Percentiles rank a stretch among this genome's conserved stretches.
Evolutionary conservation across 139 green algal species (phyloP).

Genomic region (Chlorella sorokiniana): DNA sequence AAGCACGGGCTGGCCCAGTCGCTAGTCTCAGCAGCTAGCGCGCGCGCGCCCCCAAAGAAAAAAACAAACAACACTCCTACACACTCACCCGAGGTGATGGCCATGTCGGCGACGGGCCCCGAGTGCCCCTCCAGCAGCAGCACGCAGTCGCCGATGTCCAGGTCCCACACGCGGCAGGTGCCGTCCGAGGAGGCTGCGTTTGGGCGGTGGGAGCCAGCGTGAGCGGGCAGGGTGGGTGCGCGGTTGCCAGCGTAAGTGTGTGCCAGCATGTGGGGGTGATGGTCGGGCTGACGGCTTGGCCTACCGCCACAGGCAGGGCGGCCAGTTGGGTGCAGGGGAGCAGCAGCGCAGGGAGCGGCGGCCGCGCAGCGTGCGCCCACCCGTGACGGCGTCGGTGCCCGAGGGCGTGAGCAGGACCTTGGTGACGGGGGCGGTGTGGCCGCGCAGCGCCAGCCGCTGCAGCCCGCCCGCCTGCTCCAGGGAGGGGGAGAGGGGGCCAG

Average conservation of each 20-base stretch:
- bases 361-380: not conserved
- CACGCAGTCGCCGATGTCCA: slow-evolving; percentile 83
- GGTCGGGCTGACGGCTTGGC: too few relatives aligned
- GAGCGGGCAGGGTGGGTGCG: not conserved
- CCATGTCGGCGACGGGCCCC: slow-evolving; percentile 43
- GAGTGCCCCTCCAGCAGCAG: slow-evolving; percentile 65
- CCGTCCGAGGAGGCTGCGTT: slow-evolving; percentile 59
- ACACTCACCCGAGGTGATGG: slow-evolving; percentile 25
- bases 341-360: too few relatives aligned
- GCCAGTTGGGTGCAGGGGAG: too few relatives aligned
- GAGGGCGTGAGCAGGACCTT: slow-evolving; percentile 73
- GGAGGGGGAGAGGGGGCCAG: slow-evolving; percentile 66
- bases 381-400: slow-evolving; percentile 77
- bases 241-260: too few relatives aligned
- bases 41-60: not conserved
- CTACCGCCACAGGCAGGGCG: too few relatives aligned
- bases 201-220: not conserved
- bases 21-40: not conserved
- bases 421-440: slow-evolving; percentile 60
- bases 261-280: too few relatives aligned
- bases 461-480: slow-evolving; percentile 82
- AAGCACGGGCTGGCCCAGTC: too few relatives aligned
- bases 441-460: slow-evolving; percentile 78
- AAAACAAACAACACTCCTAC: too few relatives aligned
- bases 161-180: slow-evolving; percentile 81